Conservation (phyloP, 2,329 filamentous ascomycete species). For the Diaporthe aspalathi region DNA sequence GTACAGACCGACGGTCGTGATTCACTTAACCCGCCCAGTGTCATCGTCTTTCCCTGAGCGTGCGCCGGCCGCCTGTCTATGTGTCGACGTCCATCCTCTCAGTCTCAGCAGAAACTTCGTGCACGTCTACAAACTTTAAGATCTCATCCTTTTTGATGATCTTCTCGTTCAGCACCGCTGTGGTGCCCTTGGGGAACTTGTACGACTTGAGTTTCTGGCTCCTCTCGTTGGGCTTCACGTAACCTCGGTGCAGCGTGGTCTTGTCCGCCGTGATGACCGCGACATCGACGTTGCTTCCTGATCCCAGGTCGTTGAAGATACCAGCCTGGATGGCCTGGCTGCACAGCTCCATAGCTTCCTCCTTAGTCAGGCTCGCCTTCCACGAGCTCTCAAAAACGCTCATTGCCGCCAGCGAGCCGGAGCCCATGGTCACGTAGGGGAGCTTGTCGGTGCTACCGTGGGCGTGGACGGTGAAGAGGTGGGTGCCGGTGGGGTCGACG, state of each 20-base stretch:
- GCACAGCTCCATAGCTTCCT: slow-evolving; percentile 85
- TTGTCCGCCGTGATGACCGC: slow-evolving; percentile 95
- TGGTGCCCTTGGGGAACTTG: slow-evolving; percentile 90
- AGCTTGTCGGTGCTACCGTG: slow-evolving; percentile 99
- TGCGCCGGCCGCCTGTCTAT: slow-evolving; percentile 48
- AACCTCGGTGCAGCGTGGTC: slow-evolving; percentile 92
- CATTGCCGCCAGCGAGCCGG: slow-evolving; percentile 96
- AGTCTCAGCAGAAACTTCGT: slow-evolving; percentile 80
- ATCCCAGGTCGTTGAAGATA: slow-evolving; percentile 99
- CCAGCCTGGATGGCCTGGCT: slow-evolving; percentile 92
- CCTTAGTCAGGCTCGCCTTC: slow-evolving; percentile 80
- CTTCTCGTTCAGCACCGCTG: slow-evolving; percentile 94
- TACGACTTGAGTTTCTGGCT: slow-evolving; percentile 94
- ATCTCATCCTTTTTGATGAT: slow-evolving; percentile 94
- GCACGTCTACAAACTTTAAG: slow-evolving; percentile 91
- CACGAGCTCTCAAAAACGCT: slow-evolving; percentile 97
- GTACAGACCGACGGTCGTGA: slow-evolving; percentile 32
- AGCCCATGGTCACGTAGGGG: slow-evolving; percentile 99
- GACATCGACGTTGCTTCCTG: slow-evolving; percentile 96
- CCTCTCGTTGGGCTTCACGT: slow-evolving; percentile 91
- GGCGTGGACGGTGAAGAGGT: slow-evolving; percentile 97
- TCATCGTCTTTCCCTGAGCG: not conserved
- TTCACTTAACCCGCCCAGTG: slow-evolving; percentile 19
- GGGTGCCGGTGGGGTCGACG: slow-evolving; percentile 92
- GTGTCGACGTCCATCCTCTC: slow-evolving; percentile 78